Base-by-base conservation (phyloP, 495 filamentous ascomycete genomes). In the Aspergillus campestris region DNA sequence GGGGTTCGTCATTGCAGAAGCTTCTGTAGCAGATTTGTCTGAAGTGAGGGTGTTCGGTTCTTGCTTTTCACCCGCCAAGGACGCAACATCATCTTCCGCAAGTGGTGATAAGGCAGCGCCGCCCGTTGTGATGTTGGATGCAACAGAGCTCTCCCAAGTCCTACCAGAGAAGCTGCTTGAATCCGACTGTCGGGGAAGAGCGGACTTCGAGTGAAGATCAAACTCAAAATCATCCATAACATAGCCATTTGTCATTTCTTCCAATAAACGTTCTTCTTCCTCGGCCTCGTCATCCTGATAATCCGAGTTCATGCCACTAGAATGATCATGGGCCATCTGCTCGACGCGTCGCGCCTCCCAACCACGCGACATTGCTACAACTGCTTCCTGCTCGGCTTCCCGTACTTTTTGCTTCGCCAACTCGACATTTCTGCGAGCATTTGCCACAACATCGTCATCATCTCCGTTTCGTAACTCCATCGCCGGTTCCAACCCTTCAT, bases 181-280 rank as follows among this genome's bases (percentile, higher is more conserved):
- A 55, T 84, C 86, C 2, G 90, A 94, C 57, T 94, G 87, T 45
- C 91, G 79, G 31, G 91, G 91, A 24, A 95, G 70, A 10, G 83
- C 77, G 8, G 85, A 82, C 49, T 85, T 89, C 3, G 80, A 75
- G 53, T 81, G 80, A 12, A 81, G 57, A 38, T 81, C 84, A 61
- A 94, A 86, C 45, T 89, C 76, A 56, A 94, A 91, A 44, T 91
- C 87, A 45, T 92, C 87, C 70, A 95, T 83, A 29, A 84, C 74
- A 57, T 91, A 94, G 39, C 85, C 88, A 49, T 75, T 80, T 1
- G 88, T 92, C 80, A 95, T 91, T 59, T 95, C 89, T 52, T 98
- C 92, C 32, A 98, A 64, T 48, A 96, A 72, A 32, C 89, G 78
- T 57, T 97, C 89, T 59, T 95, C 92, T 51, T 95, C 88, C 43